Conservation (phyloP, 164 flowering plant species). For the Stephania japonica region DNA sequence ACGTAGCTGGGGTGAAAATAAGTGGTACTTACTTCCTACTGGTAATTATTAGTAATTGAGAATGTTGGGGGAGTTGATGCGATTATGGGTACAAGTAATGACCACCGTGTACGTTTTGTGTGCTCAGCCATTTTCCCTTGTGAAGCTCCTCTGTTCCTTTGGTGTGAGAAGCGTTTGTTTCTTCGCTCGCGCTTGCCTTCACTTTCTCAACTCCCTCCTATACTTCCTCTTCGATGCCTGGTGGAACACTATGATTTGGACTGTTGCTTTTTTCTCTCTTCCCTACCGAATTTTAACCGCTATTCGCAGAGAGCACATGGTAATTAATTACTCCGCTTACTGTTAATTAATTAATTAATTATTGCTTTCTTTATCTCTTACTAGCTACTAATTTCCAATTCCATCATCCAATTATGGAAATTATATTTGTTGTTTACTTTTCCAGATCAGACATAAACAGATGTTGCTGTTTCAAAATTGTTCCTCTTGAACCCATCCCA, state of each 20-base stretch:
- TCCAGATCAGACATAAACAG: no score
- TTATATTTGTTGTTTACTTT: no score
- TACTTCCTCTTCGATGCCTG: constrained; percentile 26
- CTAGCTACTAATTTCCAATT: no score
- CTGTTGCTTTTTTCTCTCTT: constrained; percentile 36
- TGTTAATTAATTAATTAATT: no score
- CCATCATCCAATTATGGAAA: no score
- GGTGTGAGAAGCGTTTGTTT: constrained; percentile 25
- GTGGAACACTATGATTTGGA: constrained; percentile 34
- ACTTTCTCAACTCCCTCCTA: constrained; percentile 34
- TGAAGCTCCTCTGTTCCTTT: constrained; percentile 23
- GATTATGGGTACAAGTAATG: constrained; percentile 16
- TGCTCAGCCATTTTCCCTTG: constrained; percentile 37
- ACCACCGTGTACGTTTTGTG: constrained; percentile 23
- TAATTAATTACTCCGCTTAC: constrained; percentile 11
- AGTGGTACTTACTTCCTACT: no score
- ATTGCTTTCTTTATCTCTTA: no score
- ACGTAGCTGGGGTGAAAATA: no score
- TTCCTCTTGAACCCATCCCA: no score
- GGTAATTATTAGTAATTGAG: no score
- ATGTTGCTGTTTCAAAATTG: no score
- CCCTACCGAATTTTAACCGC: constrained; percentile 51
- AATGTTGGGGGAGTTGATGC: constrained; percentile 16
- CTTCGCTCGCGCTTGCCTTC: constrained; percentile 39
- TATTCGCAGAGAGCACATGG: constrained; percentile 54